phyloP scores from a whole-genome alignment of 2,329 filamentous ascomycete species.

The Claviceps sp. region DNA sequence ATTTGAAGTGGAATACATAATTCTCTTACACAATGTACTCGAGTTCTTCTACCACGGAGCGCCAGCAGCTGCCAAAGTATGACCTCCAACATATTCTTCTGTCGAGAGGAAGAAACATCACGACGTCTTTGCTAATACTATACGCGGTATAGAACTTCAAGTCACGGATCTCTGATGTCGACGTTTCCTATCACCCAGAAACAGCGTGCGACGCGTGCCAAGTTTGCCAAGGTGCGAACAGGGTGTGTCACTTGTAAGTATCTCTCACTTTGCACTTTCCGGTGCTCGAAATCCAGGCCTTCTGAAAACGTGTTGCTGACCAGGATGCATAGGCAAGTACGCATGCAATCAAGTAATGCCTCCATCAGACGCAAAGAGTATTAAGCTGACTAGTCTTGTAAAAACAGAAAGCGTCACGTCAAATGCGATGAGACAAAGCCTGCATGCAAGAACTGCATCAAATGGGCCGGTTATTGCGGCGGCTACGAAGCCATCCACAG shows the following conservation, averaged over 20 bases:
- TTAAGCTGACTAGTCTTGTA: slow-evolving; percentile 1
- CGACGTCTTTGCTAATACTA: neutral
- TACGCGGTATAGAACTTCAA: neutral
- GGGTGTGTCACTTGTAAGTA: slow-evolving; percentile 20
- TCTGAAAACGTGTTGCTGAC: slow-evolving; percentile 1
- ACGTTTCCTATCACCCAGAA: slow-evolving; percentile 7
- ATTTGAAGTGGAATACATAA: too few relatives aligned
- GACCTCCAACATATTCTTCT: neutral
- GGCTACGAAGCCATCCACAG: slow-evolving; percentile 14
- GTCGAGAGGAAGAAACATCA: neutral
- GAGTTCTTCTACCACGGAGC: neutral
- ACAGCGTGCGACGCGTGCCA: slow-evolving; percentile 13
- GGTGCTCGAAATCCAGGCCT: too few relatives aligned
- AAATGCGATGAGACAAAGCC: slow-evolving; percentile 24
- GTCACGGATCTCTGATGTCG: slow-evolving; percentile 6
- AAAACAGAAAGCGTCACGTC: slow-evolving; percentile 18
- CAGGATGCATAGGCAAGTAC: slow-evolving; percentile 3
- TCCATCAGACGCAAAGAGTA: neutral
- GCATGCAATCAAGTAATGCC: neutral
- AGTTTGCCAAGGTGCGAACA: slow-evolving; percentile 18
- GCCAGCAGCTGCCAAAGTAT: slow-evolving; percentile 1
- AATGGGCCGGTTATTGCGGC: slow-evolving; percentile 21
- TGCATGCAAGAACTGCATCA: slow-evolving; percentile 20
- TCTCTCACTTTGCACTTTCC: neutral
- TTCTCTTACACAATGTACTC: slow-evolving; percentile 1